Percentiles rank a stretch among this genome's conserved stretches.
Evolutionary conservation across 306 rosid genomes (phyloP).

Genomic region (Ormosia emarginata): DNA sequence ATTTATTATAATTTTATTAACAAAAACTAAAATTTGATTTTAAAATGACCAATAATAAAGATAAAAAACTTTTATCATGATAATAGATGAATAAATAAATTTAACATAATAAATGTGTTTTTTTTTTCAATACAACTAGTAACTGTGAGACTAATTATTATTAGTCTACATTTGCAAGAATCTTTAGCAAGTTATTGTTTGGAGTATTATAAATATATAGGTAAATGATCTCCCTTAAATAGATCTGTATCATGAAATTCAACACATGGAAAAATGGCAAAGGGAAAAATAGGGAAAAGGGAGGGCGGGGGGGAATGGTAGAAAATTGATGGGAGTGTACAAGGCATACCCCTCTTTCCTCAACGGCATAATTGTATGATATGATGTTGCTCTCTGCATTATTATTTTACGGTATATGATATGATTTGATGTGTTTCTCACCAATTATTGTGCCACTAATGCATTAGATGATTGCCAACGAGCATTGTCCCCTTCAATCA

Average conservation of each 20-base stretch:
- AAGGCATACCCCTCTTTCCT: constrained; percentile 13
- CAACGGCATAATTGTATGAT: constrained; percentile 36
- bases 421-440: constrained; percentile 43
- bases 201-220: too few species aligned
- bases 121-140: background rate
- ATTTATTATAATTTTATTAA: too few species aligned
- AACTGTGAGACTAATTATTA: background rate
- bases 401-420: constrained; percentile 33
- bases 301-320: too few species aligned
- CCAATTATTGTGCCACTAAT: constrained; percentile 42
- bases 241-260: background rate
- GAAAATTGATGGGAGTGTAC: constrained; percentile 17
- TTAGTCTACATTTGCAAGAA: background rate
- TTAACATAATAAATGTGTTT: too few species aligned
- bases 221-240: background rate
- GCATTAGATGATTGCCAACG: constrained; percentile 40
- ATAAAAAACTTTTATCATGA: too few species aligned
- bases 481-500: constrained; percentile 32
- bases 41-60: background rate
- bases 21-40: too few species aligned
- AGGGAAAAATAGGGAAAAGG: background rate
- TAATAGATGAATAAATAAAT: background rate
- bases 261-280: background rate
- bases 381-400: constrained; percentile 32
- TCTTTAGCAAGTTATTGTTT: background rate